Evolutionary conservation across 176 grass and related monocot species (phyloP).

Genomic region (Zizania latifolia): DNA sequence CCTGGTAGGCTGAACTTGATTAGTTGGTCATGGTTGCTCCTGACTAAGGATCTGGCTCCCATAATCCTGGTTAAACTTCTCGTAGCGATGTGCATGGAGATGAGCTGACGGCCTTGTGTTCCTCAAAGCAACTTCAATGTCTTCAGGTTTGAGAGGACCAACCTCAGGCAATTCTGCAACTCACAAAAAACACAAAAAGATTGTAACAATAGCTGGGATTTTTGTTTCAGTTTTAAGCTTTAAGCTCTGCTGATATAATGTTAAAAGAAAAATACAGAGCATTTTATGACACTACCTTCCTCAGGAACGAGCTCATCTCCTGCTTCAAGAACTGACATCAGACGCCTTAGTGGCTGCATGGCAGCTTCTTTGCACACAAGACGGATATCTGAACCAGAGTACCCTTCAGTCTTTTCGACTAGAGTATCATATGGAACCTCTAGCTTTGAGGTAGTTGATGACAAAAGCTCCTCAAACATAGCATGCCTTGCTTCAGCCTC

Average conservation of each 20-base stretch:
- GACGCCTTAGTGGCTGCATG: slow-evolving; percentile 82
- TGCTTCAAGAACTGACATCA: slow-evolving; percentile 72
- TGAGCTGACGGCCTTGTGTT: slow-evolving; percentile 87
- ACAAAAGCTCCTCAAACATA: slow-evolving; percentile 83
- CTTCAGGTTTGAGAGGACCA: slow-evolving; percentile 48
- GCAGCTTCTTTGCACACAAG: slow-evolving; percentile 94
- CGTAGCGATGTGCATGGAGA: slow-evolving; percentile 78
- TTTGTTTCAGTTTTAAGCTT: not conserved
- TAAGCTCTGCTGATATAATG: not conserved
- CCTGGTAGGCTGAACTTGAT: not conserved
- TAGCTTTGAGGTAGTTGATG: slow-evolving; percentile 36
- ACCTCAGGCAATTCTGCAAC: slow-evolving; percentile 29
- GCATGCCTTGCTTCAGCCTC: slow-evolving; percentile 81
- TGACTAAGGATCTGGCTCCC: slow-evolving; percentile 68
- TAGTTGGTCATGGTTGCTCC: slow-evolving; percentile 13
- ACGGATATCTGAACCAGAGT: slow-evolving; percentile 90
- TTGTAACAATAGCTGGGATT: not conserved
- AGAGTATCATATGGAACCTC: slow-evolving; percentile 61
- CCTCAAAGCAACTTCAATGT: slow-evolving; percentile 65
- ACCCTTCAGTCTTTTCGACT: slow-evolving; percentile 77
- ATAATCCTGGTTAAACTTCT: slow-evolving; percentile 85
- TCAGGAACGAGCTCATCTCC: slow-evolving; percentile 39
- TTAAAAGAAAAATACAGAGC: not conserved
- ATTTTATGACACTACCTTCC: slow-evolving; percentile 45
- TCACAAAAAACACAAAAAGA: not conserved